Base-by-base conservation (phyloP, 495 filamentous ascomycete species). In the Aspergillus funiculosus region DNA sequence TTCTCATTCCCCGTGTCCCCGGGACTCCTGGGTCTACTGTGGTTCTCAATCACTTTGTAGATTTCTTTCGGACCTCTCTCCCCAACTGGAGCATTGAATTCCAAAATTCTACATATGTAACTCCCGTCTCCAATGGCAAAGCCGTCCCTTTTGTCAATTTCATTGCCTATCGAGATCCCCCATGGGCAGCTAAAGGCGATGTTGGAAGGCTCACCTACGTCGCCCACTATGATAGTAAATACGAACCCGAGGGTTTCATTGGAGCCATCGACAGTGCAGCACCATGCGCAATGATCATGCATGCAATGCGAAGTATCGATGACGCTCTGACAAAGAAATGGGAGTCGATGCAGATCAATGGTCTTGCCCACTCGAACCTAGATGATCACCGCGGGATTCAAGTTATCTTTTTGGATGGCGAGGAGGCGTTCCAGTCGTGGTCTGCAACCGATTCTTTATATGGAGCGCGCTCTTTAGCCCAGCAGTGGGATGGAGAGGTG, bases 201-300 rank as follows among this genome's bases (percentile, higher is more conserved):
- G 79, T 89, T 10, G 84, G 82, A 15, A 65, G 89, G 18, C 63
- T 97, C 56, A 89, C 88, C 8, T 73, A 97, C 22, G 94, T 89
- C 17, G 92, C 92, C 32, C 92, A 98, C 68, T 98, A 95, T 67
- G 92, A 98, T 55, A 87, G 80, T 60, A 85, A 92, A 65, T 72
- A 87, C 20, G 69, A 72, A 7, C 94, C 94, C 0, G 63, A 82
- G 48, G 92, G 89, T 0, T 98, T 98, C 62, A 88, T 98, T 39
- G 92, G 92, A 5, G 92, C 89, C 0, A 90, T 82, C 18, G 92
- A 98, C 55, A 94, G 88, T 52, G 92, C 92, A 0, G 92, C 80
- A 24, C 89, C 94, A 22, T 95, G 89, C 62, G 94, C 94, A 0
- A 85, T 97, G 67, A 71, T 98, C 34, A 75, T 98, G 79, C 86